A percentile compares a stretch with the other conserved stretches of the same genome.
Evolutionary conservation across 495 filamentous ascomycete genomes (phyloP).

Genomic region (Aspergillus indologenus): DNA sequence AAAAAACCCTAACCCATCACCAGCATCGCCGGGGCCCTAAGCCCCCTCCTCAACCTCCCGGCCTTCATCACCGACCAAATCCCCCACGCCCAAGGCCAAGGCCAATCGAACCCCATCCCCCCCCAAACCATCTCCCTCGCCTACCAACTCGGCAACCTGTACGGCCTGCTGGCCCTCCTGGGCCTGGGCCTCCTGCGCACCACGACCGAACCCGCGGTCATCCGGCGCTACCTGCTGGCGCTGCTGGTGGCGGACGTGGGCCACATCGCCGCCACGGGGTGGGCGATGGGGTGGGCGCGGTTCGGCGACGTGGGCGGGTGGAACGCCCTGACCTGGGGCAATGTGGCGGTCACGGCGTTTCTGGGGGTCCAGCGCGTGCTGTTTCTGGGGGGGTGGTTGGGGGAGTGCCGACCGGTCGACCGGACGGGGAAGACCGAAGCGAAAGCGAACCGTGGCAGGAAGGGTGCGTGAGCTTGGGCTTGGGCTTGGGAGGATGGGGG

Average conservation of each 20-base stretch:
- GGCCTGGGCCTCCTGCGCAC: conserved; percentile 58
- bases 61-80: conserved; percentile 63
- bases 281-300: conserved; percentile 53
- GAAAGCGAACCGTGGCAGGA: conserved; percentile 30
- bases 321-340: conserved; percentile 72
- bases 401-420: conserved; percentile 44
- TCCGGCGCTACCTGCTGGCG: conserved; percentile 64
- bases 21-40: conserved; percentile 55
- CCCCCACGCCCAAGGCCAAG: conserved; percentile 23
- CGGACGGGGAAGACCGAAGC: conserved; percentile 38
- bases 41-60: conserved; percentile 51
- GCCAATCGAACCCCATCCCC: conserved; percentile 11
- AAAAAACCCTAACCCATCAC: conserved; percentile 13
- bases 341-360: conserved; percentile 58
- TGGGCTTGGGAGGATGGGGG: no score
- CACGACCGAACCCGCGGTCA: conserved; percentile 60
- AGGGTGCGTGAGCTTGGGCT: conserved; percentile 9
- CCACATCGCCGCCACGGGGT: conserved; percentile 62
- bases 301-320: conserved; percentile 55
- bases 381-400: conserved; percentile 60
- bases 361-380: conserved; percentile 54
- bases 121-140: conserved; percentile 49
- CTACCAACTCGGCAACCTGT: conserved; percentile 66
- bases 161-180: conserved; percentile 61
- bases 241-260: conserved; percentile 65